Base-by-base conservation (phyloP, 768 basidiomycete genomes). In the Symmetrospora coprosmae region DNA sequence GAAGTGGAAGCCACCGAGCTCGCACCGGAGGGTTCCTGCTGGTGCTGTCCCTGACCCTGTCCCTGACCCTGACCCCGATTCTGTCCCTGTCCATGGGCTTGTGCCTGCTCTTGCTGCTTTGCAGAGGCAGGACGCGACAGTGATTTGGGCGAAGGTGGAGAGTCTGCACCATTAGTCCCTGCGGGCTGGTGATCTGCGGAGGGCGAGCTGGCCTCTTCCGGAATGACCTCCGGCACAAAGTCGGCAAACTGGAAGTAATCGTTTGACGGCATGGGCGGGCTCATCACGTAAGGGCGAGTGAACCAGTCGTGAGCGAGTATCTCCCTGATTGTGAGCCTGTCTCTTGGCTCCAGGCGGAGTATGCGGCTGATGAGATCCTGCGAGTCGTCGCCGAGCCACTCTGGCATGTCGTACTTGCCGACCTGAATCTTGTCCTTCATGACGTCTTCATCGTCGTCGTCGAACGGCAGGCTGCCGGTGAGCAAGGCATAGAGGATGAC, bases 261-360 rank as follows among this genome's bases (percentile, higher is more conserved):
- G 31, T 21, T 34, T 14, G 19, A n/a, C 30, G 28, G 33, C 9
- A 30, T 8, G 6, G 25, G 40, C 5, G 47, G 47, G 27, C 35
- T 41, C 48, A 50, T 31, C 6, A 50, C 21, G 19, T 47, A 16
- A 2, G 19, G 30, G 39, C 66, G 67, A 23, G 30, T 79, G 72
- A 94, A 97, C 91, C 92, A 97, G 0, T 83, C 73, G 69, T 91
- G 88, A 1, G 78, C 75, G 28, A 96, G 77, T 49, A 94, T 91
- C 68, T 86, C 85, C 21, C 86, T 80, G 65, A 96, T 88, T 11
- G 81, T 79, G 31, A 82, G 74, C 9, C 92, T 84, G 62, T 83
- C 80, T 11, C 78, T 70, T 2, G 86, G 82, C 66, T 92, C 88
- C 48, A 80, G 81, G 61, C 81, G 78, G 31, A 99, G 78, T 62